These are phyloP conservation scores for Xylariales sp. DNA, from an alignment of 2,329 filamentous ascomycete species.

Conservation along the genomic window DNA sequence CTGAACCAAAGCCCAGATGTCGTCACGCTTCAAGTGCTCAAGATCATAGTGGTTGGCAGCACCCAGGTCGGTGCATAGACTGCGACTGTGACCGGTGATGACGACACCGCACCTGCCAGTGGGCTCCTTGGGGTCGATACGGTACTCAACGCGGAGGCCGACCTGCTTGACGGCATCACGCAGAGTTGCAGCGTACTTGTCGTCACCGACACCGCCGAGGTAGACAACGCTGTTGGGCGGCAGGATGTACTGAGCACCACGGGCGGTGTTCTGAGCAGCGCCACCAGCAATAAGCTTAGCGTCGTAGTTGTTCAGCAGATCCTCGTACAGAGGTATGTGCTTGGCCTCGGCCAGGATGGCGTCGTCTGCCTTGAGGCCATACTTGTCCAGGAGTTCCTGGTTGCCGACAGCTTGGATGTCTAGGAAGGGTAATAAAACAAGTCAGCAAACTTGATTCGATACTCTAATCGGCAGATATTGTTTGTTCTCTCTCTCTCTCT, in stretches of 20 bases:
- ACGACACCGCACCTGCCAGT: constrained; percentile 95
- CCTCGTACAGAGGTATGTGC: constrained; percentile 87
- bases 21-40: constrained; percentile 83
- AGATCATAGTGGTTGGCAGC: constrained; percentile 97
- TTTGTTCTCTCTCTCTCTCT: too few species aligned
- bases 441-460: too few species aligned
- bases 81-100: constrained; percentile 95
- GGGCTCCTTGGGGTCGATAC: constrained; percentile 75
- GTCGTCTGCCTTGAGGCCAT: constrained; percentile 91
- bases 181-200: constrained; percentile 91
- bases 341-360: constrained; percentile 93
- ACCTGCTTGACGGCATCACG: constrained; percentile 80
- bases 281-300: constrained; percentile 95
- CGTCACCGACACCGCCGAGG: constrained; percentile 88
- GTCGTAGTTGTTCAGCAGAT: constrained; percentile 85
- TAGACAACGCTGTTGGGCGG: constrained; percentile 85
- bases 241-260: constrained; percentile 95
- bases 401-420: constrained; percentile 89
- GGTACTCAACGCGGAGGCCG: constrained; percentile 92
- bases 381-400: constrained; percentile 84
- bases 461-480: too few species aligned
- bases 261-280: constrained; percentile 94
- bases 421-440: constrained; percentile 29
- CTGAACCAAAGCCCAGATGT: constrained; percentile 91
- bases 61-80: constrained; percentile 89